These are phyloP conservation scores for Fusarium robinianum DNA, from an alignment of 2,329 filamentous ascomycete species.

Conservation along the genomic window DNA sequence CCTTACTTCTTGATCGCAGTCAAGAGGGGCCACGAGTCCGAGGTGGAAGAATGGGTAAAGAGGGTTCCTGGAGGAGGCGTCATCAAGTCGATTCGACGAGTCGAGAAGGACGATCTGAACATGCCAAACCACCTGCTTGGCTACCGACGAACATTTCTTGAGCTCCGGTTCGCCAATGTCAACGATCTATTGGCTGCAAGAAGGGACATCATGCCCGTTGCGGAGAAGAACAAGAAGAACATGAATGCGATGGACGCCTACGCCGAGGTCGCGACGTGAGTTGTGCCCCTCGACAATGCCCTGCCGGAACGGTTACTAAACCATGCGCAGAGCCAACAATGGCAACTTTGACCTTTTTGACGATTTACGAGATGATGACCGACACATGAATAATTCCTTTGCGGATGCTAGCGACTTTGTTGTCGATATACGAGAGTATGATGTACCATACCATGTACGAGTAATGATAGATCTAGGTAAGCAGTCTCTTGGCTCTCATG, in stretches of 20 bases:
- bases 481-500: constrained; percentile 12
- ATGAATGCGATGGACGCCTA: constrained; percentile 98
- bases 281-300: constrained; percentile 20
- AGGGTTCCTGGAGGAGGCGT: constrained; percentile 76
- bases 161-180: constrained; percentile 87
- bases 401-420: constrained; percentile 95
- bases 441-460: constrained; percentile 98
- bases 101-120: constrained; percentile 90
- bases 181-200: constrained; percentile 82
- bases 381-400: constrained; percentile 74
- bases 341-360: constrained; percentile 95
- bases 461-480: constrained; percentile 92
- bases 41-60: constrained; percentile 96
- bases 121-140: constrained; percentile 97
- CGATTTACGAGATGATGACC: constrained; percentile 78
- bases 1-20: constrained; percentile 95
- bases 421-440: constrained; percentile 98
- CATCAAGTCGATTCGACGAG: constrained; percentile 73
- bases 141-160: constrained; percentile 84
- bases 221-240: constrained; percentile 95
- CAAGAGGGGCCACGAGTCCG: constrained; percentile 82
- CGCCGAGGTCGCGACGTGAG: constrained; percentile 88
- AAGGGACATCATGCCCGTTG: constrained; percentile 83
- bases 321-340: constrained; percentile 59
- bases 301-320: constrained; percentile 19